Conservation (phyloP, 345 rosid species). For the Citrus trifoliata region DNA sequence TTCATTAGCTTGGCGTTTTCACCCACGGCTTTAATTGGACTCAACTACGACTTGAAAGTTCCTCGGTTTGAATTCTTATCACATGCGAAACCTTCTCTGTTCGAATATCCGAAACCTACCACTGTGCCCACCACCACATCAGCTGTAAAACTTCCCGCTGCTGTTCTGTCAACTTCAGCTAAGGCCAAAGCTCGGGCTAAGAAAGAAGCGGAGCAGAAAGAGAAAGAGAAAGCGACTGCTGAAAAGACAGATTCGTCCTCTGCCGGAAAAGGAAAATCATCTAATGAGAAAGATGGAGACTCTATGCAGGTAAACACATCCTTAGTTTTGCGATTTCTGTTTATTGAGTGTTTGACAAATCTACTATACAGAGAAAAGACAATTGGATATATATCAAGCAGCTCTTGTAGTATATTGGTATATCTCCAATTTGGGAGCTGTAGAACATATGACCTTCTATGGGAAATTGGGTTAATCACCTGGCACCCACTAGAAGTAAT, state of each 20-base stretch:
- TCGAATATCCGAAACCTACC: conserved; percentile 96
- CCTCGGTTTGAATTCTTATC: conserved; percentile 94
- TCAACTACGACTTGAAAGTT: conserved; percentile 90
- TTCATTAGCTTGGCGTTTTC: conserved; percentile 91
- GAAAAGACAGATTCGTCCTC: conserved; percentile 52
- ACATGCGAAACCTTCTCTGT: conserved; percentile 88
- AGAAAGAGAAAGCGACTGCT: conserved; percentile 70
- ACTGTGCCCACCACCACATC: conserved; percentile 76
- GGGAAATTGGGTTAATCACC: neutral
- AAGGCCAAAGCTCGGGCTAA: conserved; percentile 97
- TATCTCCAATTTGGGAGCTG: neutral
- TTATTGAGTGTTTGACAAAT: neutral
- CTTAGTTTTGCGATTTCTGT: neutral
- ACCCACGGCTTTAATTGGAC: conserved; percentile 93
- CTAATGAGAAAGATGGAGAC: conserved; percentile 79
- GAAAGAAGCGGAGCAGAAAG: conserved; percentile 85
- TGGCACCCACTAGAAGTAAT: neutral
- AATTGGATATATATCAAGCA: neutral
- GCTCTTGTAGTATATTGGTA: neutral
- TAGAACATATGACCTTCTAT: neutral
- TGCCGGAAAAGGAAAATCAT: conserved; percentile 70
- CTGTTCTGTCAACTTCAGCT: conserved; percentile 93
- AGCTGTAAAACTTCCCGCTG: conserved; percentile 91
- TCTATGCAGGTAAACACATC: conserved; percentile 77
- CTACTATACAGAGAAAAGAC: neutral